Percentiles rank a stretch among this genome's conserved stretches.
phyloP scores from a whole-genome alignment of 768 basidiomycete genomes.

The Calvatia gigantea region DNA sequence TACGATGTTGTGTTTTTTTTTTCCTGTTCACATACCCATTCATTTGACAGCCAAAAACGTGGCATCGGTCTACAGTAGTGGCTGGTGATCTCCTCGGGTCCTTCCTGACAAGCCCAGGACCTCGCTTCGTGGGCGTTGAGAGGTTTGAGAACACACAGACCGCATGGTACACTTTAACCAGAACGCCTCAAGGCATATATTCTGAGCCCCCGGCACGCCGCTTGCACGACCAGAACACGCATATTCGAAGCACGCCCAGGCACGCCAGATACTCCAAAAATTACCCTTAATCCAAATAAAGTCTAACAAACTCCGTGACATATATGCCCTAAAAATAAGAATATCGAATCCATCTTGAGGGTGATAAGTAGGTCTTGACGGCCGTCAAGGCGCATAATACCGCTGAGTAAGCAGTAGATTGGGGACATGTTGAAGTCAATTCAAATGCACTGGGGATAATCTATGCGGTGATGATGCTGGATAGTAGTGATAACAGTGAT shows the following conservation, averaged over 20 bases:
- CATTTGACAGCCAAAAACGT: constrained; percentile 2
- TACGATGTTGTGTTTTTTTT: neutral
- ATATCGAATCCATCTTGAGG: neutral
- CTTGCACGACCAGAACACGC: constrained; percentile 6
- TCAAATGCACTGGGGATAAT: neutral
- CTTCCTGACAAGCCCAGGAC: neutral
- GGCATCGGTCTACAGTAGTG: neutral
- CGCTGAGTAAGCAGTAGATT: neutral
- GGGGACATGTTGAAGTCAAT: neutral
- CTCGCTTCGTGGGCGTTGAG: too few species aligned
- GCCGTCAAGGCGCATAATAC: neutral
- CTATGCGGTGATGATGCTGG: neutral
- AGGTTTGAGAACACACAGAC: neutral
- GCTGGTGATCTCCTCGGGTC: neutral
- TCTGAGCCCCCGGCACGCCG: neutral
- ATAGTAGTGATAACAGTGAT: neutral
- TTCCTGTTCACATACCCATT: neutral
- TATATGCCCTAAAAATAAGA: neutral
- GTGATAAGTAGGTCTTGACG: constrained; percentile 1
- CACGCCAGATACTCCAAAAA: neutral
- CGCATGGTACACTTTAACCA: neutral
- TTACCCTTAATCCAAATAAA: neutral
- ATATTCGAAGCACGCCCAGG: constrained; percentile 6
- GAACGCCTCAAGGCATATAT: neutral
- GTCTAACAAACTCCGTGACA: neutral